Percentiles rank a stretch among this genome's conserved stretches.
Evolutionary conservation across 176 grass and related monocot genomes (phyloP).

Genomic region (barley (Hordeum vulgare)): MorexV3_pseudomolecules_assembly NC_058523.1:447760903-447761402

Average conservation of each 20-base stretch:
- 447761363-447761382: background rate
- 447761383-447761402: no score
- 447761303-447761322: background rate
- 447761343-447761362: background rate
- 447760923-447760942: constrained; percentile 23
- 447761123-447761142: background rate
- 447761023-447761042: background rate
- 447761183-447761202: background rate
- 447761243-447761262: constrained; percentile 9
- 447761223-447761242: background rate
- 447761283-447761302: background rate
- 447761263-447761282: background rate
- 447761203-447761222: background rate
- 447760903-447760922: constrained; percentile 32
- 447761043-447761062: background rate
- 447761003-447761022: background rate
- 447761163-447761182: background rate
- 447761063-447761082: background rate
- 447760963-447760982: background rate
- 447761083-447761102: no score
- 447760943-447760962: constrained; percentile 6
- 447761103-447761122: background rate
- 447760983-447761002: background rate
- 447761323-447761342: background rate
- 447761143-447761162: background rate